These are phyloP conservation scores for Malus sylvestris DNA, from an alignment of 306 rosid genomes.

Conservation along the genomic window DNA sequence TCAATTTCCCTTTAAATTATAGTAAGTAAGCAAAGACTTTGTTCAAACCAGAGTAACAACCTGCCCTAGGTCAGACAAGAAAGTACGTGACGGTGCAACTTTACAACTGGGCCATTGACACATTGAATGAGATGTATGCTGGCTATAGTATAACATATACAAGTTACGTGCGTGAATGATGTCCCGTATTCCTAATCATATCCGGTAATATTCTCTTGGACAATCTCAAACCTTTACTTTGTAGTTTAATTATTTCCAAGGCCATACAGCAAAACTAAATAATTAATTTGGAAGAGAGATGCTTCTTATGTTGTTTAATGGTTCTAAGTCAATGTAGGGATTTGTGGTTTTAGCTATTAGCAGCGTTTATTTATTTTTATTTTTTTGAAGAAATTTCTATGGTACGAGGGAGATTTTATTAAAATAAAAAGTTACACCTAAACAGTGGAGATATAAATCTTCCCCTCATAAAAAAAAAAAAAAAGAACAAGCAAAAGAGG, in stretches of 20 bases:
- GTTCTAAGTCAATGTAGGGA: background rate
- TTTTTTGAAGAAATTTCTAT: too few species aligned
- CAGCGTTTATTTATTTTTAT: background rate
- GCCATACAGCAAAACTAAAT: background rate
- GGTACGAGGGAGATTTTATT: too few species aligned
- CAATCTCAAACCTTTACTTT: background rate
- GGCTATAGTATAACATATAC: background rate
- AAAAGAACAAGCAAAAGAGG: too few species aligned
- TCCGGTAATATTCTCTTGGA: background rate
- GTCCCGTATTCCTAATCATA: background rate
- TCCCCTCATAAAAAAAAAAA: too few species aligned
- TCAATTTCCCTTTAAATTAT: background rate
- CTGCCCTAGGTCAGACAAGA: slow-evolving; percentile 25
- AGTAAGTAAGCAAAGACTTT: background rate
- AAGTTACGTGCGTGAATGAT: background rate
- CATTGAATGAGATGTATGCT: background rate
- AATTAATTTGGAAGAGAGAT: background rate
- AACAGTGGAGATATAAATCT: too few species aligned
- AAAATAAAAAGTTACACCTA: too few species aligned
- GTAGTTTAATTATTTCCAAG: background rate
- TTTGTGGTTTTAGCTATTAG: too few species aligned
- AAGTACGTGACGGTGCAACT: slow-evolving; percentile 1
- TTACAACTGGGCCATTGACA: background rate
- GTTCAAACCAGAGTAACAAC: background rate
- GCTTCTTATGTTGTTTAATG: background rate